Evolutionary conservation across 306 rosid genomes (phyloP).

Genomic region (Vicia faba): DNA sequence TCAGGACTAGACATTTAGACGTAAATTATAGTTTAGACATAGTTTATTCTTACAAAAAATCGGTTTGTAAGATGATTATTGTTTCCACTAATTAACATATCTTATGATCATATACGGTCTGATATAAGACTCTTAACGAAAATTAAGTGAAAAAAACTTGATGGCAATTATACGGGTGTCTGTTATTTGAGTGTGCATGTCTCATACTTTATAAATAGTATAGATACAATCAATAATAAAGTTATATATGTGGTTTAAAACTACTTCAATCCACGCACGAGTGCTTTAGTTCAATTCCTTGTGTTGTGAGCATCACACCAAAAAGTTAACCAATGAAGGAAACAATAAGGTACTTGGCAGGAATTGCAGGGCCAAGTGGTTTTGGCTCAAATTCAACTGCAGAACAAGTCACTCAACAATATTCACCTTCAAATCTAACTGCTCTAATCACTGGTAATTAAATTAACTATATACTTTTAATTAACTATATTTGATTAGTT

Average conservation of each 20-base stretch:
- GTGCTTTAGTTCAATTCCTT: conserved; percentile 29
- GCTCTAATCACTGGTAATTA: conserved; percentile 86
- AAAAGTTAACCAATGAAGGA: conserved; percentile 65
- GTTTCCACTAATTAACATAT: too few species aligned
- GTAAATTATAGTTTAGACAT: too few species aligned
- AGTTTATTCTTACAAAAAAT: too few species aligned
- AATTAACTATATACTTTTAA: background rate
- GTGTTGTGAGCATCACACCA: conserved; percentile 24
- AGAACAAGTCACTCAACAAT: conserved; percentile 71
- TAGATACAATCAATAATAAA: background rate
- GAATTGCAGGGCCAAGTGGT: conserved; percentile 97
- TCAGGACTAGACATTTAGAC: too few species aligned
- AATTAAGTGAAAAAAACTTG: background rate
- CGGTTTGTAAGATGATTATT: too few species aligned
- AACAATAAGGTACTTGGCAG: conserved; percentile 82
- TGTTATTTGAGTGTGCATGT: background rate
- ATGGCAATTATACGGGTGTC: background rate
- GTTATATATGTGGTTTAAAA: conserved; percentile 26
- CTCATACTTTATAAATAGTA: conserved; percentile 20
- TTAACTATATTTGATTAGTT: background rate
- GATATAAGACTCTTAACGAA: too few species aligned
- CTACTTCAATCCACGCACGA: conserved; percentile 12
- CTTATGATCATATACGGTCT: too few species aligned
- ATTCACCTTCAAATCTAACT: conserved; percentile 58
- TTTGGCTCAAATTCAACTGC: conserved; percentile 95